A percentile compares a stretch with the other conserved stretches of the same genome.
Evolutionary conservation across 139 green algal species (phyloP).

Genomic region (Micromonas commoda): DNA sequence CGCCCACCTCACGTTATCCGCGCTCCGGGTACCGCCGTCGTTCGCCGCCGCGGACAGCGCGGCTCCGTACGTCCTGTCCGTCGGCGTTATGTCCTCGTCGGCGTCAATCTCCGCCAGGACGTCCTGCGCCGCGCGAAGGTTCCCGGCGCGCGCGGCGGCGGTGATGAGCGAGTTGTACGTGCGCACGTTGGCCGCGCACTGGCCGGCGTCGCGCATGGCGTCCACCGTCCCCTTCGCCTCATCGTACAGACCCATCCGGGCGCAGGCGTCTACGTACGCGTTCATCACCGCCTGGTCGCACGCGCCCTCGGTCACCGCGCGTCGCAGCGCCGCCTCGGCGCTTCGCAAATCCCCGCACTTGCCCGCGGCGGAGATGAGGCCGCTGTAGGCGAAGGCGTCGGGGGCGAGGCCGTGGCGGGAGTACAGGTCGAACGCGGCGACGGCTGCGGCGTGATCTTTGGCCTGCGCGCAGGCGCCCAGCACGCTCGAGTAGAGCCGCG

Average conservation of each 20-base stretch:
- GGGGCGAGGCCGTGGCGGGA: neutral
- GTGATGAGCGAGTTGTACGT: conserved; percentile 12
- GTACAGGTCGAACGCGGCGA: neutral
- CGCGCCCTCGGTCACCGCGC: neutral
- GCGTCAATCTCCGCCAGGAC: neutral
- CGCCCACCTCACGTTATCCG: neutral
- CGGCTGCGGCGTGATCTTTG: neutral
- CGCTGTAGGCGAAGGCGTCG: conserved; percentile 3
- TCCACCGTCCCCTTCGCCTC: neutral
- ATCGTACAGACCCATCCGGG: neutral
- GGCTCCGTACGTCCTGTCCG: conserved; percentile 18
- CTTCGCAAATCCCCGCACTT: neutral
- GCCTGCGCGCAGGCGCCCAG: neutral
- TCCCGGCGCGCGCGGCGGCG: neutral
- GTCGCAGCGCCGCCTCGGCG: neutral
- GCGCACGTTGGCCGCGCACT: neutral
- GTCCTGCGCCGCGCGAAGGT: neutral
- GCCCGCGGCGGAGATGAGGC: neutral
- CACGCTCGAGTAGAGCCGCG: neutral
- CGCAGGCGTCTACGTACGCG: neutral
- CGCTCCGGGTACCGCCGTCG: neutral
- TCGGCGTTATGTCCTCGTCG: neutral
- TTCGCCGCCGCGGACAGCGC: neutral
- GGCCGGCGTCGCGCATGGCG: neutral
- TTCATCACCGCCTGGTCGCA: neutral